These are phyloP conservation scores for Volvox reticuliferus DNA, from an alignment of 139 green algal species.

Conservation along the genomic window DNA sequence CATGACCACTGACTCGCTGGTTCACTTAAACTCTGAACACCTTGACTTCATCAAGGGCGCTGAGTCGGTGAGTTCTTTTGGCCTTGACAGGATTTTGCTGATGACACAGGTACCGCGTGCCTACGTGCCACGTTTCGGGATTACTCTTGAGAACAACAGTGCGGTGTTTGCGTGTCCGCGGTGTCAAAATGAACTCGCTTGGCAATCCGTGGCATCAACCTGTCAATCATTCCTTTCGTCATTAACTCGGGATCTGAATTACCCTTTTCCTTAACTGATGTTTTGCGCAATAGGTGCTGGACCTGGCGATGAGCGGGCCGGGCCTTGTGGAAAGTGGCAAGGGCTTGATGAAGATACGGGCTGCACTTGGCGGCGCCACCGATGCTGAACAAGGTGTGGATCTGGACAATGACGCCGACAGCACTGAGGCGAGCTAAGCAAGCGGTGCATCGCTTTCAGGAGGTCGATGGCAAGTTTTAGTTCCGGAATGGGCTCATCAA, in stretches of 20 bases:
- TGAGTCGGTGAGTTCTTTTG: neutral
- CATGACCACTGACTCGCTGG: neutral
- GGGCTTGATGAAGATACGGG: neutral
- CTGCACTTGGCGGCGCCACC: neutral
- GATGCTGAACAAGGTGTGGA: neutral
- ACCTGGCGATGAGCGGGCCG: neutral
- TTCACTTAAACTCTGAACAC: neutral
- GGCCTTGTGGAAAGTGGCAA: neutral
- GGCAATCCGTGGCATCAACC: no score
- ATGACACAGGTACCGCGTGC: no score
- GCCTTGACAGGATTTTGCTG: neutral
- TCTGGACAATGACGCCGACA: neutral
- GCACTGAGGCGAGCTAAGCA: neutral
- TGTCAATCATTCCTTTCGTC: no score
- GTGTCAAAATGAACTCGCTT: no score
- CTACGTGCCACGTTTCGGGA: no score
- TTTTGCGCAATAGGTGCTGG: conserved; percentile 17
- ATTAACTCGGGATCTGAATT: no score
- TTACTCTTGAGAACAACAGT: no score
- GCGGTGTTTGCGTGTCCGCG: no score
- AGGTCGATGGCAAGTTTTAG: no score
- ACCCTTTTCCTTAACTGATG: no score
- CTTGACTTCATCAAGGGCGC: neutral
- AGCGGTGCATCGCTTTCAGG: no score
- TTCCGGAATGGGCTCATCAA: no score